phyloP scores from a whole-genome alignment of 108 stramenopile genomes.

The Nannochloropsis oceanica region DNA sequence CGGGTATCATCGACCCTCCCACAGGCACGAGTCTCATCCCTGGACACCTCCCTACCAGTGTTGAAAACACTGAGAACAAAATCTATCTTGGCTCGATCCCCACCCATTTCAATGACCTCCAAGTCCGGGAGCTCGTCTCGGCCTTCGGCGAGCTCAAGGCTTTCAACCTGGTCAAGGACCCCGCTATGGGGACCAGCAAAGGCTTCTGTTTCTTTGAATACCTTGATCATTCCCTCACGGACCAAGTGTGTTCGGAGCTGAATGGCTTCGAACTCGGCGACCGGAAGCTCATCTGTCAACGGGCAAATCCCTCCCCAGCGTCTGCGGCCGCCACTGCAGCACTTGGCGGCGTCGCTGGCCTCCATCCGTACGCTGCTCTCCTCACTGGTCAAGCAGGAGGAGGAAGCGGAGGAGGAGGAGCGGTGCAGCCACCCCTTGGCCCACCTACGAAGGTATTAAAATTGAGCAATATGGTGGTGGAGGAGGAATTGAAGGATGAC shows the following conservation, averaged over 20 bases:
- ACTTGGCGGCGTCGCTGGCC: neutral
- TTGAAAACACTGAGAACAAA: neutral
- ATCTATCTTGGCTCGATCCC: neutral
- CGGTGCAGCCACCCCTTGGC: neutral
- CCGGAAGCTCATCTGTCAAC: neutral
- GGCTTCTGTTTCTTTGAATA: neutral
- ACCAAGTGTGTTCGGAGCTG: neutral
- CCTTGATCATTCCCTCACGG: neutral
- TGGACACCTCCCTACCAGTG: neutral
- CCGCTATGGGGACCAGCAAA: neutral
- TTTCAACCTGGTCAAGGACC: neutral
- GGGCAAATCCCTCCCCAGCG: neutral
- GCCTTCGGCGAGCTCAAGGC: neutral
- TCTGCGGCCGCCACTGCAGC: neutral
- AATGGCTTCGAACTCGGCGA: neutral
- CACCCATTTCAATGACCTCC: neutral
- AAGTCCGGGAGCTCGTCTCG: neutral
- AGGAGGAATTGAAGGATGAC: conserved; percentile 64
- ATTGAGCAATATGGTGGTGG: conserved; percentile 76
- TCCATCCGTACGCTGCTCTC: neutral
- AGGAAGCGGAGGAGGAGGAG: neutral
- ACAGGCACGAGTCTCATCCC: neutral
- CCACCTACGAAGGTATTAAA: conserved; percentile 45
- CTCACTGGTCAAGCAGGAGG: neutral
- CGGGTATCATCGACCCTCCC: neutral